Evolutionary conservation across 371 early-diverging fungal genomes (phyloP).

Genomic region (Coemansia sp.): DNA sequence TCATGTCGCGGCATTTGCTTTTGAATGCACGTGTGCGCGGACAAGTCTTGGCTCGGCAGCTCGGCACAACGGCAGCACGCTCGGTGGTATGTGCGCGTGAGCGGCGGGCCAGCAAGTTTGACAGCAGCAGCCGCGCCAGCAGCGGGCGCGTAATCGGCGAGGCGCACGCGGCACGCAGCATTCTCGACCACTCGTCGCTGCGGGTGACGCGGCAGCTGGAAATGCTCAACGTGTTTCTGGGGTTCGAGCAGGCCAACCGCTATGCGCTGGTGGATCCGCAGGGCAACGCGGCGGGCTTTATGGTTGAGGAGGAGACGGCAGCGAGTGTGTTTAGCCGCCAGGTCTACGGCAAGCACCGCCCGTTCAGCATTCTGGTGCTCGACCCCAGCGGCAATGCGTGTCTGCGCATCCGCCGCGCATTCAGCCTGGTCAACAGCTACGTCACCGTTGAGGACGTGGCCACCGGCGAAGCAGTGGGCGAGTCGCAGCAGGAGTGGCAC

Average conservation of each 20-base stretch:
- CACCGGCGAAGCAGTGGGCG: conserved; percentile 64
- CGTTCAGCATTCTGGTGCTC: conserved; percentile 74
- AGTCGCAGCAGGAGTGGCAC: conserved; percentile 90
- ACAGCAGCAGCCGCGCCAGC: not conserved
- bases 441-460: conserved; percentile 66
- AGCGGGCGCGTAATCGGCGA: not conserved
- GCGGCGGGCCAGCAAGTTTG: conserved; percentile 1
- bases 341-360: conserved; percentile 73
- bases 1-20: not conserved
- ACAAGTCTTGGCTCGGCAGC: not conserved
- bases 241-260: conserved; percentile 88
- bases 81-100: not conserved
- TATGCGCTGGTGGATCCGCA: conserved; percentile 75
- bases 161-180: not conserved
- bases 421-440: conserved; percentile 76
- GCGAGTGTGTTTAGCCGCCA: conserved; percentile 69
- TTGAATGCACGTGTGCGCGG: not conserved
- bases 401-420: conserved; percentile 56
- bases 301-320: conserved; percentile 74
- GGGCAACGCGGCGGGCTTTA: conserved; percentile 75
- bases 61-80: not conserved
- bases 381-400: conserved; percentile 69
- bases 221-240: conserved; percentile 78
- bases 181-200: conserved; percentile 61
- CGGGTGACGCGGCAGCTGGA: conserved; percentile 78